Conservation (phyloP, 345 rosid species). For the Cardamine chenopodiifolia region DNA sequence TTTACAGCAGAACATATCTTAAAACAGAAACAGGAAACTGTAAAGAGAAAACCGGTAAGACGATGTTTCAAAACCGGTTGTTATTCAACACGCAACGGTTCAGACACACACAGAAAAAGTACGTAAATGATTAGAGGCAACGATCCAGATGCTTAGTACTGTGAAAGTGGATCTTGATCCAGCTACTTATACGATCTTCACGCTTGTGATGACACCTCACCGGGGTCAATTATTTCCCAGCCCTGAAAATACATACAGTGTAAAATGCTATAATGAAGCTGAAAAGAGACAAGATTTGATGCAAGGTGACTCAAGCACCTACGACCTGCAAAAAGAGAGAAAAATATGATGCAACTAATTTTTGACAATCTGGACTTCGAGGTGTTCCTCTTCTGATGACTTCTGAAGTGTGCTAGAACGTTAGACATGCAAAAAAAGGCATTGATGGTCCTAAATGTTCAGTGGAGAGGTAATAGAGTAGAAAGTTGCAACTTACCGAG, state of each 20-base stretch:
- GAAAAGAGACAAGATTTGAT: slow-evolving; percentile 19
- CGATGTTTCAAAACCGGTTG: slow-evolving; percentile 13
- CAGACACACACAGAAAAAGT: slow-evolving; percentile 15
- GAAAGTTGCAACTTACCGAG: slow-evolving; percentile 30
- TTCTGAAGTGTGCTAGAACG: slow-evolving; percentile 14
- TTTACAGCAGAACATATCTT: slow-evolving; percentile 9
- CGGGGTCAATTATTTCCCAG: not conserved
- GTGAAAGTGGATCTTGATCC: slow-evolving; percentile 22
- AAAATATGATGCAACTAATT: slow-evolving; percentile 24
- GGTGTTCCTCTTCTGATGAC: not conserved
- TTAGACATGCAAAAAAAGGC: not conserved
- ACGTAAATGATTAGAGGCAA: not conserved
- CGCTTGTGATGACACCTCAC: not conserved
- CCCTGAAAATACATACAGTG: slow-evolving; percentile 31
- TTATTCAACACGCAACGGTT: slow-evolving; percentile 16
- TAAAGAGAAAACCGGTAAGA: not conserved
- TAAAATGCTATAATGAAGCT: slow-evolving; percentile 32
- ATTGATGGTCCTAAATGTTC: slow-evolving; percentile 7
- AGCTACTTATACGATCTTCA: slow-evolving; percentile 16
- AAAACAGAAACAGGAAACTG: slow-evolving; percentile 11
- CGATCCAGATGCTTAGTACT: not conserved
- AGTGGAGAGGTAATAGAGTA: not conserved
- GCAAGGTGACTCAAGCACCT: slow-evolving; percentile 19
- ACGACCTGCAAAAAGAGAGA: slow-evolving; percentile 14
- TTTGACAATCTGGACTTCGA: not conserved